A percentile compares a stretch with the other conserved stretches of the same genome.
phyloP scores from a whole-genome alignment of 2,329 filamentous ascomycete genomes.

The Cladosporium cucumerinum region DNA sequence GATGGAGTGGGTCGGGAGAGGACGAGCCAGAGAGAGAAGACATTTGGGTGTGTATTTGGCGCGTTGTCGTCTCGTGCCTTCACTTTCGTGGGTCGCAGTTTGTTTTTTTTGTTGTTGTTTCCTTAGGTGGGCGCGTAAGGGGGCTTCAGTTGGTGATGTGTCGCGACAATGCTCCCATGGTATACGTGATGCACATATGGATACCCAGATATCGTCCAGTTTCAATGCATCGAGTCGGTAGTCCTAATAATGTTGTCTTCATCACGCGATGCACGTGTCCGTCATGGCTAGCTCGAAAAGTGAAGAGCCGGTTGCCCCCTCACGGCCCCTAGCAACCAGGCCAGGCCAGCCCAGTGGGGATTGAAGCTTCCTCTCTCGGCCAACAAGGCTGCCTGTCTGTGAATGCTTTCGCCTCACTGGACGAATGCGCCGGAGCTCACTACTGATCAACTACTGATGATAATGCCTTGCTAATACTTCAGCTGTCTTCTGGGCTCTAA shows the following conservation, averaged over 20 bases:
- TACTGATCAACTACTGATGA: not conserved
- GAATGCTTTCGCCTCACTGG: not conserved
- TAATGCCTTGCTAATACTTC: not conserved
- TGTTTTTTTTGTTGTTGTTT: not conserved
- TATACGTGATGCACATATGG: not conserved
- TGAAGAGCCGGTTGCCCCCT: not conserved
- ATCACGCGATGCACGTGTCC: not conserved
- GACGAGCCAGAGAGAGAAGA: slow-evolving; percentile 14
- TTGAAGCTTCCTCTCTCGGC: not conserved
- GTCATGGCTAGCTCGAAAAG: not conserved
- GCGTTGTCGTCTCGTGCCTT: slow-evolving; percentile 4
- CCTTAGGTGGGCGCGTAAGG: not conserved
- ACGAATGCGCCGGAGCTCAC: not conserved
- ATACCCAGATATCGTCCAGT: not conserved
- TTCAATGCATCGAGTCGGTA: not conserved
- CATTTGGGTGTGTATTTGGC: not conserved
- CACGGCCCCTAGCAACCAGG: not conserved
- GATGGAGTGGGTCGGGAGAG: slow-evolving; percentile 35
- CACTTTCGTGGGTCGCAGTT: not conserved
- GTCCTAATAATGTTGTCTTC: not conserved
- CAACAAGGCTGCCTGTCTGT: not conserved
- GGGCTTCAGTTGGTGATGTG: not conserved
- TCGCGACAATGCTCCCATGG: not conserved
- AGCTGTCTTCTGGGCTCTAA: not conserved
- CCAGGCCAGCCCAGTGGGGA: not conserved